Base-by-base conservation (phyloP, 2,329 filamentous ascomycete genomes). In the Xylaria sp. region DNA sequence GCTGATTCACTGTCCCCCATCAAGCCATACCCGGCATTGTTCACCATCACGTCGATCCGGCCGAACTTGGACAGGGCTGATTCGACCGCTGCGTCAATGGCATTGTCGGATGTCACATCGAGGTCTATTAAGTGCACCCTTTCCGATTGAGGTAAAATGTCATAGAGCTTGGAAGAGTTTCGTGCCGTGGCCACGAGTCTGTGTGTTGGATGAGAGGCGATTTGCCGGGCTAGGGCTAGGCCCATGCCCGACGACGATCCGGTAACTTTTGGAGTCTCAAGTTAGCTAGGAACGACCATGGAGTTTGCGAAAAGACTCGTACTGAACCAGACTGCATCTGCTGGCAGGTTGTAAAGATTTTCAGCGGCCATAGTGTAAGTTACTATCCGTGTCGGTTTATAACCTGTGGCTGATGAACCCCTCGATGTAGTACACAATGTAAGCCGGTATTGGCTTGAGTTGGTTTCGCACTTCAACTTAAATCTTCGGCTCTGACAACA, bases 181-280 rank as follows among this genome's bases (percentile, higher is more conserved):
- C 65, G 63, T 27, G 81, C 81, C 2, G 81, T 83, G 1, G 80
- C 81, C 25, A 83, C 74, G 1, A 84, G 67, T 46, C 78, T 77
- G 27, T 80, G 74, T 25, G 62, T 67, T 1, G 76, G 71, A 38
- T 79, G 75, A 57, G 64, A 72, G 10, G 77, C 73, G 40, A 82
- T 67, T 19, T 76, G 69, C 19, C 67, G 68, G 11, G 77, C 77
- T 19, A 83, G 68, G 1, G 72, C 73, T 31, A 71, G 71, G 41
- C 81, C 81, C 7, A 84, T 80, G 11, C 82, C 81, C 0, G 75
- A 78, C 0, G 82, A 83, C 66, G 79, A 83, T 15, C 82, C 81
- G 35, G 81, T 82, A 19, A 82, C 79, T 82, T 11, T 48, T 15
- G 7, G 23, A 38, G 41, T 35, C 17, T 38, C 47, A 49, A 19